A percentile compares a stretch with the other conserved stretches of the same genome.
phyloP scores from a whole-genome alignment of 768 basidiomycete genomes.

The Suillus cothurnatus region DNA sequence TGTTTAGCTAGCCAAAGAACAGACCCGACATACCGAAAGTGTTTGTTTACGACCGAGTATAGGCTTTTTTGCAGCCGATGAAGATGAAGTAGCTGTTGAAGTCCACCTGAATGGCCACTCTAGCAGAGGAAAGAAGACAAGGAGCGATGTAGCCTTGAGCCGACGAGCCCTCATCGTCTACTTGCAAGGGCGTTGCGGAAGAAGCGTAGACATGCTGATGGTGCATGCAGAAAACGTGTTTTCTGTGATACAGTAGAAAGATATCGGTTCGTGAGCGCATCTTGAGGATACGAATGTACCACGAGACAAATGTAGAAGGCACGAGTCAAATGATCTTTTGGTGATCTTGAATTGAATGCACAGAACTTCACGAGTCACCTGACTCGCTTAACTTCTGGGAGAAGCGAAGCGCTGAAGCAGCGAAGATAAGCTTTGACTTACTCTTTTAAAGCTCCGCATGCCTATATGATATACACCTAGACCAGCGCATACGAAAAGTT shows the following conservation, averaged over 20 bases:
- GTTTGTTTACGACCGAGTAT: conserved; percentile 28
- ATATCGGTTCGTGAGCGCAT: not conserved
- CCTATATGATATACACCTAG: too few relatives aligned
- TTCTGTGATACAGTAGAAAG: not conserved
- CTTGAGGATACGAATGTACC: not conserved
- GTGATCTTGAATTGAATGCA: not conserved
- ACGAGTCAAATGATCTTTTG: not conserved
- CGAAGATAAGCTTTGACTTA: too few relatives aligned
- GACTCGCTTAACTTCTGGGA: not conserved
- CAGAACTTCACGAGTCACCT: not conserved
- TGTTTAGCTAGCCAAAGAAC: conserved; percentile 16
- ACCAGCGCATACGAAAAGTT: not conserved
- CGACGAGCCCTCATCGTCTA: conserved; percentile 33
- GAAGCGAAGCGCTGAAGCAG: too few relatives aligned
- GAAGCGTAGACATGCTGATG: conserved; percentile 28
- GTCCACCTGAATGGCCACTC: not conserved
- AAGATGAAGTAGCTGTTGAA: conserved; percentile 10
- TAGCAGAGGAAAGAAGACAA: conserved; percentile 22
- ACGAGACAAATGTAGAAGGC: not conserved
- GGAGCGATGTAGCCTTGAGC: conserved; percentile 6
- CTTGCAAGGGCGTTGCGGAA: conserved; percentile 24
- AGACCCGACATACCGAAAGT: conserved; percentile 31
- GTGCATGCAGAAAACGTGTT: conserved; percentile 32
- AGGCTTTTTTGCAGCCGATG: conserved; percentile 30
- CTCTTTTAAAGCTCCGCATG: not conserved